Conservation (phyloP, 2,329 filamentous ascomycete species). For the Penicillium sp. region DNA sequence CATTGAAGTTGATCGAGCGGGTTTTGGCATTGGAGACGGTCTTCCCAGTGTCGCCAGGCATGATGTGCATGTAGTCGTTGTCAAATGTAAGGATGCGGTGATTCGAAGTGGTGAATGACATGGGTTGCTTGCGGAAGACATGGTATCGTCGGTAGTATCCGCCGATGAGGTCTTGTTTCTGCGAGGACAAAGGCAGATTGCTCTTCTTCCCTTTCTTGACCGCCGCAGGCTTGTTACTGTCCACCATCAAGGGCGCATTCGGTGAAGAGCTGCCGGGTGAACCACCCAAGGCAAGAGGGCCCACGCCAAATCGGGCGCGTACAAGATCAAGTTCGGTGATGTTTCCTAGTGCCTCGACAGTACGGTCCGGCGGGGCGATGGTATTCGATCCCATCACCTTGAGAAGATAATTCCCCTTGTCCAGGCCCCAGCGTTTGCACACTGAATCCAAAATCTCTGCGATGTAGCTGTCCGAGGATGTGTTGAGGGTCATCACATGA, state of each 20-base stretch:
- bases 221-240: constrained; percentile 34
- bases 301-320: constrained; percentile 65
- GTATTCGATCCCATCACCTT: constrained; percentile 67
- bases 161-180: constrained; percentile 53
- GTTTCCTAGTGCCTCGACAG: constrained; percentile 65
- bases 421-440: constrained; percentile 65
- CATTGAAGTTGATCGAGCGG: constrained; percentile 65
- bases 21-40: constrained; percentile 58
- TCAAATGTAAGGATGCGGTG: constrained; percentile 65
- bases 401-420: constrained; percentile 65
- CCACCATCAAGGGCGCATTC: constrained; percentile 65
- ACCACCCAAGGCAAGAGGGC: constrained; percentile 58
- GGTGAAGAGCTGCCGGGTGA: constrained; percentile 65
- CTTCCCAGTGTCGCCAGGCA: constrained; percentile 61
- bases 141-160: constrained; percentile 64
- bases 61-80: constrained; percentile 68
- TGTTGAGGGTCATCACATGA: constrained; percentile 58
- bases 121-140: constrained; percentile 66
- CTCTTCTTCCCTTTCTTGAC: constrained; percentile 47
- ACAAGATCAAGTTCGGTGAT: constrained; percentile 65
- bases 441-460: constrained; percentile 68
- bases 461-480: constrained; percentile 68
- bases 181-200: constrained; percentile 52
- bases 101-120: constrained; percentile 65
- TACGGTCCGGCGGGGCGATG: constrained; percentile 65